A percentile compares a stretch with the other conserved stretches of the same genome.
These are phyloP conservation scores for Cardiospermum halicacabum DNA, from an alignment of 345 rosid genomes.

Conservation along the genomic window DNA sequence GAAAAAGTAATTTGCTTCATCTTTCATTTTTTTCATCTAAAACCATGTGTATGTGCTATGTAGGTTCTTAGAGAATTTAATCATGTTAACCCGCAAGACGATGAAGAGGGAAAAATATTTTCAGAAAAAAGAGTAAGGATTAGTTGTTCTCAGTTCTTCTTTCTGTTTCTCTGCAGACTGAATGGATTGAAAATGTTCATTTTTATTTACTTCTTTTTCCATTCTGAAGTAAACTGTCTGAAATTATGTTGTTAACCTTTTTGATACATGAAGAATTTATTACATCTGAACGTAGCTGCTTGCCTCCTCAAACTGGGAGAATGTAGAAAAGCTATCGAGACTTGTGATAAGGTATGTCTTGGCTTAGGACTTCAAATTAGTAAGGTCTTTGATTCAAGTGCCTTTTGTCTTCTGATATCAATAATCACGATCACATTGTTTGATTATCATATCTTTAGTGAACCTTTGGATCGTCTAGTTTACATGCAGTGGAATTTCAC, in stretches of 20 bases:
- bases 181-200: neutral
- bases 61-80: slow-evolving; percentile 96
- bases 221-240: neutral
- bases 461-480: slow-evolving; percentile 3
- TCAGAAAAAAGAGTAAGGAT: slow-evolving; percentile 59
- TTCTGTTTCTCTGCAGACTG: neutral
- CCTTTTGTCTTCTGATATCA: neutral
- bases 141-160: neutral
- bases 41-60: slow-evolving; percentile 10
- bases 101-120: slow-evolving; percentile 88
- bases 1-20: neutral
- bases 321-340: slow-evolving; percentile 75
- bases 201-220: neutral
- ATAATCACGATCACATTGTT: neutral
- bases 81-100: slow-evolving; percentile 97
- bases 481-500: slow-evolving; percentile 13
- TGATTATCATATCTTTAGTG: no score
- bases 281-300: slow-evolving; percentile 85
- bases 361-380: slow-evolving; percentile 8
- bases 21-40: slow-evolving; percentile 3
- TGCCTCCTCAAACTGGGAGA: slow-evolving; percentile 89
- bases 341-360: slow-evolving; percentile 72
- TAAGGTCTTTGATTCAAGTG: neutral
- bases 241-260: slow-evolving; percentile 6
- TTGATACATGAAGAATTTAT: slow-evolving; percentile 49